phyloP scores from a whole-genome alignment of 2,329 filamentous ascomycete species.

The Botrytis paeoniae region DNA sequence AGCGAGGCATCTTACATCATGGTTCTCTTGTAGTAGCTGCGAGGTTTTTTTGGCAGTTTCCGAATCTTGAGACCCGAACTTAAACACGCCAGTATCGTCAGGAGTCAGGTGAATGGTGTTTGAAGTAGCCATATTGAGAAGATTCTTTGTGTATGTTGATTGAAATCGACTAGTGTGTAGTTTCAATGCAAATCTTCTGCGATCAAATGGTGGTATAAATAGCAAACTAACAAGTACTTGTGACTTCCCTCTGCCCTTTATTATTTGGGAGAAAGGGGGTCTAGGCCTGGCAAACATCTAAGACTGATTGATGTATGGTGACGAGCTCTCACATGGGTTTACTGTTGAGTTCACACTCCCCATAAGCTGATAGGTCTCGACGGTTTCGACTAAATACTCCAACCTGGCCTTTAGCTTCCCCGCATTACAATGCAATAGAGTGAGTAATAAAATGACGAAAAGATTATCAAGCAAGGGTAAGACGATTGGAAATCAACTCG shows the following conservation, averaged over 20 bases:
- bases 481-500: neutral
- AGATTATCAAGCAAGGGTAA: neutral
- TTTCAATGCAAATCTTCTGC: neutral
- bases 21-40: conserved; percentile 71
- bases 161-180: neutral
- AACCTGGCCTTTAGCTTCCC: neutral
- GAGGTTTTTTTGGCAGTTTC: conserved; percentile 62
- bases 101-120: conserved; percentile 47
- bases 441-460: neutral
- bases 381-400: neutral
- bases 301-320: neutral
- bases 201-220: neutral
- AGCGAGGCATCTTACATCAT: conserved; percentile 47
- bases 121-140: conserved; percentile 32
- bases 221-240: neutral
- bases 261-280: neutral
- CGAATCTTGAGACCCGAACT: conserved; percentile 47
- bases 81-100: conserved; percentile 51
- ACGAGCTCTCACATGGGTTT: neutral
- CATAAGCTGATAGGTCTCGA: neutral
- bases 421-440: neutral
- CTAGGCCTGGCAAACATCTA: neutral
- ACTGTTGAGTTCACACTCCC: neutral
- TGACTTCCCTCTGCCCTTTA: neutral
- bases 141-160: neutral